phyloP scores from a whole-genome alignment of 2,329 filamentous ascomycete genomes.

The Fusarium sp. region DNA sequence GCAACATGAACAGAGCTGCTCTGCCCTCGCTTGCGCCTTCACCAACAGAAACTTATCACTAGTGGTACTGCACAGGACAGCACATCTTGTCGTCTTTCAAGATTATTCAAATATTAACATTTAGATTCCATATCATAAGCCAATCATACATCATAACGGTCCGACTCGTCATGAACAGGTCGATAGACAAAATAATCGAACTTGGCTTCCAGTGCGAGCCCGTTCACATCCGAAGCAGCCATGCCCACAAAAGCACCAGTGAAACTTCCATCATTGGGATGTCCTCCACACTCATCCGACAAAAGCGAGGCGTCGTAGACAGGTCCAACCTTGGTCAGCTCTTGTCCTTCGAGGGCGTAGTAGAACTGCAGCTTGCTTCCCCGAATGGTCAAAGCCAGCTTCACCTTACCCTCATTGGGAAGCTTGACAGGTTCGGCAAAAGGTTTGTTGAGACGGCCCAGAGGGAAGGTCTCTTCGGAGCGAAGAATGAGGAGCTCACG shows the following conservation, averaged over 20 bases:
- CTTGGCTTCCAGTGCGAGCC: slow-evolving; percentile 57
- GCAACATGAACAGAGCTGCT: not conserved
- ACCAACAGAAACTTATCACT: not conserved
- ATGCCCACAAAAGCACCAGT: slow-evolving; percentile 70
- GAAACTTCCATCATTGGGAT: slow-evolving; percentile 70
- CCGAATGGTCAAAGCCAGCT: slow-evolving; percentile 62
- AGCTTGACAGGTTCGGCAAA: slow-evolving; percentile 59
- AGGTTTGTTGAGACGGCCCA: slow-evolving; percentile 59
- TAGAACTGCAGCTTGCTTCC: slow-evolving; percentile 66
- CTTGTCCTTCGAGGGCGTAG: slow-evolving; percentile 61
- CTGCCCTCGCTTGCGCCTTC: not conserved
- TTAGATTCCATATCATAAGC: no score
- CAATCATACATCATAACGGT: slow-evolving; percentile 55
- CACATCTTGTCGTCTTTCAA: not conserved
- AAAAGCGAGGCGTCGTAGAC: slow-evolving; percentile 69
- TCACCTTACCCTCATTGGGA: slow-evolving; percentile 66
- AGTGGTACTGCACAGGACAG: not conserved
- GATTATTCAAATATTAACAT: not conserved
- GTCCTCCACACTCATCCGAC: slow-evolving; percentile 72
- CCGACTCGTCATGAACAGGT: slow-evolving; percentile 59
- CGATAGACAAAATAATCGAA: slow-evolving; percentile 66
- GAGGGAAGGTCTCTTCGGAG: slow-evolving; percentile 67
- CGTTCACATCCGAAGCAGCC: slow-evolving; percentile 67
- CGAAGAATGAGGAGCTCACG: slow-evolving; percentile 68
- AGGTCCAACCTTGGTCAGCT: slow-evolving; percentile 62